Conservation (phyloP, 2,329 filamentous ascomycete genomes). For the Arthrobotrys musiformis region DNA sequence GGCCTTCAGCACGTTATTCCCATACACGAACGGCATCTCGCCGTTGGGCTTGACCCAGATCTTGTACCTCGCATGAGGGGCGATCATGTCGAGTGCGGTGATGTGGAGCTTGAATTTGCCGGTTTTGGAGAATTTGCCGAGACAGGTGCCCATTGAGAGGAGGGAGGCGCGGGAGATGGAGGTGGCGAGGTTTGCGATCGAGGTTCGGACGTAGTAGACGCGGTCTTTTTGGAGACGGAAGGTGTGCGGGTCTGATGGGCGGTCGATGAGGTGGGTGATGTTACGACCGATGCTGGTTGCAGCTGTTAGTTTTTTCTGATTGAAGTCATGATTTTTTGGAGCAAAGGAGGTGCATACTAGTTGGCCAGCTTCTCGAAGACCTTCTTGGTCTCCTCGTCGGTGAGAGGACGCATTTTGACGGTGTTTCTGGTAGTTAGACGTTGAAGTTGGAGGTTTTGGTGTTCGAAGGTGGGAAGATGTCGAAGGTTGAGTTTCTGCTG, state of each 20-base stretch:
- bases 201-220: slow-evolving; percentile 91
- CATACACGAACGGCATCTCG: slow-evolving; percentile 97
- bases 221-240: slow-evolving; percentile 84
- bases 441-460: background rate
- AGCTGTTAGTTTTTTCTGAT: slow-evolving; percentile 67
- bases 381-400: slow-evolving; percentile 73
- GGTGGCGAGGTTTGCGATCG: slow-evolving; percentile 89
- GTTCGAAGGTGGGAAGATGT: slow-evolving; percentile 4
- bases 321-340: slow-evolving; percentile 64
- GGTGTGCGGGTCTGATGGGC: slow-evolving; percentile 79
- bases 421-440: background rate
- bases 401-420: slow-evolving; percentile 79
- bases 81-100: slow-evolving; percentile 87
- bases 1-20: slow-evolving; percentile 85
- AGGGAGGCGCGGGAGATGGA: slow-evolving; percentile 83
- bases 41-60: slow-evolving; percentile 97
- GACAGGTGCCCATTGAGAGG: slow-evolving; percentile 85
- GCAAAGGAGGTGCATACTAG: slow-evolving; percentile 81
- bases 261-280: slow-evolving; percentile 77
- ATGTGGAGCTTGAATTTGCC: slow-evolving; percentile 96
- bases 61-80: slow-evolving; percentile 93
- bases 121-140: slow-evolving; percentile 96
- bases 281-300: slow-evolving; percentile 61
- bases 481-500: slow-evolving; percentile 21
- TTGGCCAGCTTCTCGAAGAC: slow-evolving; percentile 93